Conservation (phyloP, 2,329 filamentous ascomycete species). For the Trematosphaeria pertusa region DNA sequence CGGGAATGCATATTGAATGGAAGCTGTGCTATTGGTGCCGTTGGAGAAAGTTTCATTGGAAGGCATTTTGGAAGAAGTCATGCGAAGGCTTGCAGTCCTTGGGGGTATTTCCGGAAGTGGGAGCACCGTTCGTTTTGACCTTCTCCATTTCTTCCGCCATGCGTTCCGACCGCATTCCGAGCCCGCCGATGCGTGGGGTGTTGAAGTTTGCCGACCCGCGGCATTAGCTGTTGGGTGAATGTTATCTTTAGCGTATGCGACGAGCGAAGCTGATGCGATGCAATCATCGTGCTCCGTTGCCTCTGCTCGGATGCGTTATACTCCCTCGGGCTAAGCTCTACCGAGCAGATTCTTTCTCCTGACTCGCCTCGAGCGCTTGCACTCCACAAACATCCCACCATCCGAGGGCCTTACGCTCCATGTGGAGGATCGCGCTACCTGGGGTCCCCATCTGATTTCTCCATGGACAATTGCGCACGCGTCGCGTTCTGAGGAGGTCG, state of each 20-base stretch:
- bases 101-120: too few relatives aligned
- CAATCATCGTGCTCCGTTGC: not conserved
- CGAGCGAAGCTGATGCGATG: not conserved
- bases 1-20: conserved; percentile 50
- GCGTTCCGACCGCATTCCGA: conserved; percentile 31
- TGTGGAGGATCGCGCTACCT: conserved; percentile 21
- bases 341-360: not conserved
- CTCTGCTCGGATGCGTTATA: too few relatives aligned
- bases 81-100: too few relatives aligned
- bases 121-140: conserved; percentile 24
- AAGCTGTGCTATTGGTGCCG: conserved; percentile 30
- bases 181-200: conserved; percentile 14
- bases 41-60: conserved; percentile 31
- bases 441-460: conserved; percentile 28
- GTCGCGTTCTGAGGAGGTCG: conserved; percentile 3
- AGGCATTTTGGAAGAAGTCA: conserved; percentile 28
- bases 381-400: conserved; percentile 12
- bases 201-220: conserved; percentile 4
- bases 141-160: conserved; percentile 15
- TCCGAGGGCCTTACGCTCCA: conserved; percentile 13
- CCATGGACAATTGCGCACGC: conserved; percentile 10
- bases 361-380: not conserved
- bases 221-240: conserved; percentile 1
- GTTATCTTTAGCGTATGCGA: not conserved
- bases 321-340: not conserved